These are phyloP conservation scores for Vachellia collinsii DNA, from an alignment of 306 rosid genomes.

Conservation along the genomic window DNA sequence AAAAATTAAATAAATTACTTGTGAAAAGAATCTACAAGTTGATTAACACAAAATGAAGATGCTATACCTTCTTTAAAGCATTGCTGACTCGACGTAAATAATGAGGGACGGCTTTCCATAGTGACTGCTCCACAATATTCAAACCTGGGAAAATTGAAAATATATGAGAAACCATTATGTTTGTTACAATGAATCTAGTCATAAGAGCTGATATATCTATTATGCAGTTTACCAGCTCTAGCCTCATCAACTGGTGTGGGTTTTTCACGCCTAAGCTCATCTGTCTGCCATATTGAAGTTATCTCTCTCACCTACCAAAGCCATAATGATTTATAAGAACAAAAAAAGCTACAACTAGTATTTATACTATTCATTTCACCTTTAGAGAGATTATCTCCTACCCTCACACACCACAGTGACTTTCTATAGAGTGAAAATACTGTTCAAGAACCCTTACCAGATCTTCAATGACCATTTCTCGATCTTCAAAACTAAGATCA, in stretches of 20 bases:
- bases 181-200: conserved; percentile 18
- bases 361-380: conserved; percentile 12
- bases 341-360: conserved; percentile 24
- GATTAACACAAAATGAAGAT: conserved; percentile 34
- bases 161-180: conserved; percentile 13
- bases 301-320: conserved; percentile 87
- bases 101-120: conserved; percentile 98
- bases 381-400: conserved; percentile 30
- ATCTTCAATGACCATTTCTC: conserved; percentile 88
- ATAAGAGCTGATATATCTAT: conserved; percentile 33
- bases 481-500: conserved; percentile 80
- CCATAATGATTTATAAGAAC: conserved; percentile 30
- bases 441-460: conserved; percentile 63
- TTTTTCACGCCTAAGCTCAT: conserved; percentile 87
- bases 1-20: not conserved
- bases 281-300: conserved; percentile 98
- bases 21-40: conserved; percentile 32
- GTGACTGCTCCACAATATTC: conserved; percentile 96
- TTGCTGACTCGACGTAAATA: conserved; percentile 91
- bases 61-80: conserved; percentile 84
- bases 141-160: conserved; percentile 59
- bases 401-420: conserved; percentile 6
- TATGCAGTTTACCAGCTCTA: conserved; percentile 68
- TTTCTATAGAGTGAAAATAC: conserved; percentile 39
- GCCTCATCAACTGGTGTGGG: conserved; percentile 99